Percentiles rank a stretch among this genome's conserved stretches.
Evolutionary conservation across 805 yeast genomes (phyloP).

Genomic region (Trichomonascus vanleenenianus): DNA sequence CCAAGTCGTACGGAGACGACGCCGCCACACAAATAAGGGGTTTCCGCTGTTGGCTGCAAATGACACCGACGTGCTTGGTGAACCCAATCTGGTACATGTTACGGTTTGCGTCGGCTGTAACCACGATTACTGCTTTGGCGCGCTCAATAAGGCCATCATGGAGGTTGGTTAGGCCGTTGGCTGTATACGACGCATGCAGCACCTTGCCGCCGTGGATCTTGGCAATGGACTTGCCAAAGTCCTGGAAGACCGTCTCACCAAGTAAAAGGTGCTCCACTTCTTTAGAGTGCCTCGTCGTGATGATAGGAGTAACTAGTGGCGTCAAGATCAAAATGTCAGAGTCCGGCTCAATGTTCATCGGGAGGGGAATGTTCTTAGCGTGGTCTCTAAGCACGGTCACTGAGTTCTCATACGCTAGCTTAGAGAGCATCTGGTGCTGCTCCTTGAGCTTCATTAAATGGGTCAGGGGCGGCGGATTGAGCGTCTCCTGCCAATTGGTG

Average conservation of each 20-base stretch:
- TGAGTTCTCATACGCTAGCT: constrained; percentile 41
- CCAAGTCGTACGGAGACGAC: constrained; percentile 55
- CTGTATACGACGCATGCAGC: constrained; percentile 49
- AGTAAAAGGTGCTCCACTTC: constrained; percentile 41
- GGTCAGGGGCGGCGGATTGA: constrained; percentile 27
- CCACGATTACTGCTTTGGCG: constrained; percentile 38
- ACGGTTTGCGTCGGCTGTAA: constrained; percentile 48
- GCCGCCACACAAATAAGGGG: constrained; percentile 55
- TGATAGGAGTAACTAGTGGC: constrained; percentile 31
- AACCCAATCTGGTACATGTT: constrained; percentile 57
- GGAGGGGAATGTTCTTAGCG: constrained; percentile 37
- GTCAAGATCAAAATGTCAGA: constrained; percentile 28
- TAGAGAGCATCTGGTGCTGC: constrained; percentile 38
- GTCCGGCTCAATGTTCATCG: constrained; percentile 31
- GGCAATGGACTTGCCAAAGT: constrained; percentile 42
- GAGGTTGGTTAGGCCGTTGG: constrained; percentile 41
- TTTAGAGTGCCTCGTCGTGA: constrained; percentile 34
- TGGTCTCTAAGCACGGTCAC: constrained; percentile 49
- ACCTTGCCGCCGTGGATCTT: constrained; percentile 40
- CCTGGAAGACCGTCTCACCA: constrained; percentile 28
- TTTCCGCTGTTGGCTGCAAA: constrained; percentile 43
- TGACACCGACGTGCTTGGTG: constrained; percentile 47
- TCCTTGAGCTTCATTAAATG: constrained; percentile 29
- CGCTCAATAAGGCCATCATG: constrained; percentile 48
- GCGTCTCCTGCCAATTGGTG: constrained; percentile 40